Conservation (phyloP, 2,329 filamentous ascomycete genomes). For the Mycosphaerella arachidis region DNA sequence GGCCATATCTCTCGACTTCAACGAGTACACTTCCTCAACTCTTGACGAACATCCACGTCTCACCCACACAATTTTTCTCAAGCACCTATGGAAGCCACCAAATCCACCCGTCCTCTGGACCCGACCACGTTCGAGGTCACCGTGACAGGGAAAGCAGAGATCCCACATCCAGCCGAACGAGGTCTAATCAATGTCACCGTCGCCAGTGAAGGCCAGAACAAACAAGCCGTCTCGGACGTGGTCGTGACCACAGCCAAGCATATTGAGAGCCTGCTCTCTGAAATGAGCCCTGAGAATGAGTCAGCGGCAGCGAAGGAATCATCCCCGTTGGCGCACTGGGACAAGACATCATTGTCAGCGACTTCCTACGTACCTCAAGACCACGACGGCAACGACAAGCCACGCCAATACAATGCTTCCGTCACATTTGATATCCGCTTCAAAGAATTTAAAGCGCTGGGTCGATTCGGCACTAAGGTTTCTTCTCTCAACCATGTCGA, state of each 20-base stretch:
- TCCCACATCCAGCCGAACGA: constrained; percentile 22
- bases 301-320: constrained; percentile 12
- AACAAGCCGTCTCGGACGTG: constrained; percentile 21
- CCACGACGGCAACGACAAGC: constrained; percentile 6
- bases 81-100: background rate
- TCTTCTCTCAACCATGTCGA: constrained; percentile 13
- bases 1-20: background rate
- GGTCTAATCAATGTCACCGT: constrained; percentile 23
- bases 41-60: background rate
- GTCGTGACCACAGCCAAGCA: constrained; percentile 22
- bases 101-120: background rate
- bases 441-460: constrained; percentile 21
- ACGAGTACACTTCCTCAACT: background rate
- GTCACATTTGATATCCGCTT: constrained; percentile 26
- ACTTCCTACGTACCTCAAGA: constrained; percentile 14
- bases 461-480: constrained; percentile 17
- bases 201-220: constrained; percentile 17
- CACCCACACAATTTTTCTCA: background rate
- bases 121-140: constrained; percentile 15
- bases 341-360: constrained; percentile 21
- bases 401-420: constrained; percentile 12
- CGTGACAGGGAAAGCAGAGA: constrained; percentile 18
- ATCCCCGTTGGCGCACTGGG: constrained; percentile 22
- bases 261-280: constrained; percentile 18
- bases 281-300: constrained; percentile 12